Evolutionary conservation across 169 alveolate species (phyloP), one percentile per base, ranked within the genome.

Genomic region (Plasmodium gallinaceum): DNA sequence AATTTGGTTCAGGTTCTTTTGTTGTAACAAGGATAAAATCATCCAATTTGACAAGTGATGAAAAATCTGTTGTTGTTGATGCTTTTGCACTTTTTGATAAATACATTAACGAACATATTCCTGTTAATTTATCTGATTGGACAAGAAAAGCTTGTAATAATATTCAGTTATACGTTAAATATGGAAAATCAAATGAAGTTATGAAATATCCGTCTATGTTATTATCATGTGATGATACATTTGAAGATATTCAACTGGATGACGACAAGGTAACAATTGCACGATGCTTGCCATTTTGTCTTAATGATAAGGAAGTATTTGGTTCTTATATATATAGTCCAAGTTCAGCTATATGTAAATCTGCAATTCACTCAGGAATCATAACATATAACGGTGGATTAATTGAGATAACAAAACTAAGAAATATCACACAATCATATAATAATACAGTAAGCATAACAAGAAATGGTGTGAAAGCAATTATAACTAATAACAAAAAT

Each of bases 301-400:
- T 54, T 39, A 69, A 39, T 69, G 86, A 83, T 20, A 62, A 69
- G 32, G 58, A 39, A 20, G 71, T 92, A 1, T 78, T 86, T 16
- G 95, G 95, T 60, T 89, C 92, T 45, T 92, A 71, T 48, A 88
- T 92, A 16, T 92, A 92, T 71, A 66, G 83, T 37, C 92, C 92
- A 5, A 90, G 69, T 20, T 89, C 92, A 6, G 91, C 95, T 3
- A 86, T 92, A 20, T 92, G 95, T 46, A 92, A 92, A 90, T 92
- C 95, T 37, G 93, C 95, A 32, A 88, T 92, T 26, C 95, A 92
- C 68, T 90, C 95, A 46, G 95, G 95, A 18, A 71, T 92, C 18
- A 88, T 92, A 48, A 88, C 89, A 43, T 80, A 78, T 37, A 78
- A 85, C 18, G 87, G 91, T 14, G 95, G 95, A 7, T 74, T 83